Conservation (phyloP, 371 early-diverging fungal species). For the Mortierella sp. region DNA sequence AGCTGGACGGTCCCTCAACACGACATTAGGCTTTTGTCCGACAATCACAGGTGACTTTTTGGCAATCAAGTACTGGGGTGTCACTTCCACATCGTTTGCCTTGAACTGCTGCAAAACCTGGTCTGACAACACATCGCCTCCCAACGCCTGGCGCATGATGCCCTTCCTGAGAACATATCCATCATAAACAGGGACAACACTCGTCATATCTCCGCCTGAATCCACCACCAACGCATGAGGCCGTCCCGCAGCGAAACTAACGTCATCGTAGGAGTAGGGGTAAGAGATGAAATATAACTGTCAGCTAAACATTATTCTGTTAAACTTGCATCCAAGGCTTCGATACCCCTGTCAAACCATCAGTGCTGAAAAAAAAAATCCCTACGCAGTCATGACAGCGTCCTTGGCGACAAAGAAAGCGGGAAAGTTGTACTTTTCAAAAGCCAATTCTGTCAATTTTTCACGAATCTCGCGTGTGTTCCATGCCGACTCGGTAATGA, state of each 20-base stretch:
- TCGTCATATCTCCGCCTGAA: constrained; percentile 88
- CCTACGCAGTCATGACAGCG: constrained; percentile 93
- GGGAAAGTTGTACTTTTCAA: constrained; percentile 92
- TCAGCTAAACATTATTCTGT: not conserved
- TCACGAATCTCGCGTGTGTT: constrained; percentile 85
- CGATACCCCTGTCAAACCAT: not conserved
- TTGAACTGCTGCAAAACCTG: constrained; percentile 80
- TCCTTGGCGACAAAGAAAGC: constrained; percentile 94
- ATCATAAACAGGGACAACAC: constrained; percentile 95
- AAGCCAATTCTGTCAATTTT: constrained; percentile 91
- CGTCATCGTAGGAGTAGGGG: not conserved
- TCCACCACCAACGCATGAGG: constrained; percentile 94
- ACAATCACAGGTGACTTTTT: constrained; percentile 81
- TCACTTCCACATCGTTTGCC: constrained; percentile 71
- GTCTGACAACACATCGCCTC: constrained; percentile 86
- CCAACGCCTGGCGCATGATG: constrained; percentile 81
- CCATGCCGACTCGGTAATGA: constrained; percentile 95
- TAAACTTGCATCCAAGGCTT: not conserved
- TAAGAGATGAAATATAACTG: not conserved
- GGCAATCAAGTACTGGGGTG: constrained; percentile 88
- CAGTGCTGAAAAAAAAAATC: not conserved
- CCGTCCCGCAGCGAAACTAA: constrained; percentile 90
- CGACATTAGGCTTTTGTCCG: constrained; percentile 73
- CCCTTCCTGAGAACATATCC: constrained; percentile 95
- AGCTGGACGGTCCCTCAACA: constrained; percentile 70